Percentiles rank a stretch among this genome's conserved stretches.
Conservation (phyloP, 2,329 filamentous ascomycete species). For the Penicillium sp. region DNA sequence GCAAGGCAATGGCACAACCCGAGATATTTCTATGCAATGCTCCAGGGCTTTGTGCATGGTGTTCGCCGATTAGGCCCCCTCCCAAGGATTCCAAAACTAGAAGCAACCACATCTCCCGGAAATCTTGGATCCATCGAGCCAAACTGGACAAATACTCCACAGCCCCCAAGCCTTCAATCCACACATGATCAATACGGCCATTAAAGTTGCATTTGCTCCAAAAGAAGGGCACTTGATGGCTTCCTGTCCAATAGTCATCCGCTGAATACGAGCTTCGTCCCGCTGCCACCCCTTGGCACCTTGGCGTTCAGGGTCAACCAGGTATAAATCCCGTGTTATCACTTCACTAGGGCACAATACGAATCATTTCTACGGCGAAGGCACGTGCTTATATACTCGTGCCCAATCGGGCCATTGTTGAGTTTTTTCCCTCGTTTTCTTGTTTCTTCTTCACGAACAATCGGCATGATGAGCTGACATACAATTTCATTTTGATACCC, state of each 20-base stretch:
- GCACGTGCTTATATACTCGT: background rate
- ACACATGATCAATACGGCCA: background rate
- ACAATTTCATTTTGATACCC: background rate
- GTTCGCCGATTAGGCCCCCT: background rate
- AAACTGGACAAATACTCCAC: too few relatives aligned
- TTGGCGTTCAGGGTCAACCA: conserved; percentile 4
- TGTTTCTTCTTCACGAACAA: background rate
- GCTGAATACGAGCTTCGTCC: background rate
- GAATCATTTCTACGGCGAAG: background rate
- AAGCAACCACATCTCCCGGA: too few relatives aligned
- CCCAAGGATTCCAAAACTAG: background rate
- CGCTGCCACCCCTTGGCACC: conserved; percentile 1
- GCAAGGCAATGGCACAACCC: background rate
- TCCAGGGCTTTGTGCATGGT: background rate
- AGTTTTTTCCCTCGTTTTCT: background rate
- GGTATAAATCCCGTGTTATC: background rate
- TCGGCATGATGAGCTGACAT: background rate
- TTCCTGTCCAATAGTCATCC: background rate
- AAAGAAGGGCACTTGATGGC: background rate
- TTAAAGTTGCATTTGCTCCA: background rate
- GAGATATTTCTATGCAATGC: background rate
- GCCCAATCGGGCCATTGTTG: background rate
- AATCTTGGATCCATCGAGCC: background rate
- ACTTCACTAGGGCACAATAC: background rate
- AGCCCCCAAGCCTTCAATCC: background rate